phyloP scores from a whole-genome alignment of 176 grass and related monocot species.

The Ensete glaucum region DNA sequence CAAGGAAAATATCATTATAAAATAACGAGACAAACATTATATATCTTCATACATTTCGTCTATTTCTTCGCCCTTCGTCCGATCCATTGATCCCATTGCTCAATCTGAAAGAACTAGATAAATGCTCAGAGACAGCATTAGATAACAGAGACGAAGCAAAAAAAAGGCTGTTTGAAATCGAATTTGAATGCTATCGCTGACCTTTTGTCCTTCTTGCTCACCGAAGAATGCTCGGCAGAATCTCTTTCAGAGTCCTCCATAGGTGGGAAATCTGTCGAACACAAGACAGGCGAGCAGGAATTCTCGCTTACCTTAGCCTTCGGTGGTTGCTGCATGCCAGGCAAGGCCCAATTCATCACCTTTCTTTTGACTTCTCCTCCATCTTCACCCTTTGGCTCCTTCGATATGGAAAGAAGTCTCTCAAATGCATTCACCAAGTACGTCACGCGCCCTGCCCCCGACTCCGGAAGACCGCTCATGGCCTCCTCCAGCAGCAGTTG shows the following conservation, averaged over 20 bases:
- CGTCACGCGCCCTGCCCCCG: slow-evolving; percentile 50
- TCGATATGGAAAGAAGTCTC: slow-evolving; percentile 31
- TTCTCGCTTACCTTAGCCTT: slow-evolving; percentile 17
- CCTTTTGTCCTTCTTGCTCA: not conserved
- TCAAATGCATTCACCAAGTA: slow-evolving; percentile 54
- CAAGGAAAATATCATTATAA: not conserved
- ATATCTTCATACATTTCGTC: not conserved
- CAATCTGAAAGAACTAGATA: not conserved
- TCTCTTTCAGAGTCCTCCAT: too few relatives aligned
- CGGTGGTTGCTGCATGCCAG: slow-evolving; percentile 16
- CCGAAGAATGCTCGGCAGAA: too few relatives aligned
- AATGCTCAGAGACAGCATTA: not conserved
- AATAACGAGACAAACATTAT: not conserved
- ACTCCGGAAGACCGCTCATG: slow-evolving; percentile 40
- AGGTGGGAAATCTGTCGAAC: not conserved
- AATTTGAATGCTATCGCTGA: not conserved
- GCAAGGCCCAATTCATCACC: slow-evolving; percentile 32
- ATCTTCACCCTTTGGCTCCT: not conserved
- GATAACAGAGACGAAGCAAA: too few relatives aligned
- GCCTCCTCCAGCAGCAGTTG: slow-evolving; percentile 28
- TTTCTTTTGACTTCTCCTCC: slow-evolving; percentile 11
- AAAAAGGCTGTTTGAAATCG: too few relatives aligned
- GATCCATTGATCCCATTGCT: slow-evolving; percentile 7
- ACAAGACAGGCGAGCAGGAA: slow-evolving; percentile 35
- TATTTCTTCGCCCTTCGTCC: not conserved